Base-by-base conservation (phyloP, 225 moss, liverwort and hornwort species). In the Physcomitrellopsis africana region DNA sequence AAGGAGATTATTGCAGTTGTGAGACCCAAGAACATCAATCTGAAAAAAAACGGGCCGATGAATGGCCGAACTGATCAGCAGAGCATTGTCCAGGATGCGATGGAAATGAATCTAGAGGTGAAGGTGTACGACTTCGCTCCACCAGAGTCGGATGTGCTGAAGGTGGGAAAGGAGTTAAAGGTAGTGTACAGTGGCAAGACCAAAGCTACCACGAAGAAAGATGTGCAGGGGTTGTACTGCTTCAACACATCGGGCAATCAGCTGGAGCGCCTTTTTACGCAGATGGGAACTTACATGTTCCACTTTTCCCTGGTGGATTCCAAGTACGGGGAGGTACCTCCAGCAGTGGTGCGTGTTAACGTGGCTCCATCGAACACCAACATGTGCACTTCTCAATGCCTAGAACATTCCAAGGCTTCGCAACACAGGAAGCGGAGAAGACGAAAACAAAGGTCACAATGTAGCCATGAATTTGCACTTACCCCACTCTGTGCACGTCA, bases 201-300 rank as follows among this genome's bases (percentile, higher is more conserved):
- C 10, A 72, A 32, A 10, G 69, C 80, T 0, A 47, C 29, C 24
- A 65, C 27, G 56, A 70, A 70, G 64, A 55, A 69, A 13, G 76
- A 82, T 22, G 82, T 87, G 67, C 81, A 75, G 26, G 87, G 87
- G 0, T 58, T 87, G 20, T 87, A 87, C 20, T 84, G 87, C 63
- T 84, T 87, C 17, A 72, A 48, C 49, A 87, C 87, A 2, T 70
- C 81, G 3, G 84, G 84, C 5, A 87, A 87, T 60, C 75, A 76
- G 51, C 45, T 87, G 42, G 81, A 87, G 72, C 67, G 82, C 24
- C 24, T 87, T 23, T 87, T 82, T 53, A 44, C 58, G 15, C 84
- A 84, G 49, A 87, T 87, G 63, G 87, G 87, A 49, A 87, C 87
- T 10, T 87, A 87, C 72, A 77, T 84, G 81, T 84, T 87, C 75